Evolutionary conservation across 2,329 filamentous ascomycete genomes (phyloP).

Genomic region (Alternaria brassicae): DNA sequence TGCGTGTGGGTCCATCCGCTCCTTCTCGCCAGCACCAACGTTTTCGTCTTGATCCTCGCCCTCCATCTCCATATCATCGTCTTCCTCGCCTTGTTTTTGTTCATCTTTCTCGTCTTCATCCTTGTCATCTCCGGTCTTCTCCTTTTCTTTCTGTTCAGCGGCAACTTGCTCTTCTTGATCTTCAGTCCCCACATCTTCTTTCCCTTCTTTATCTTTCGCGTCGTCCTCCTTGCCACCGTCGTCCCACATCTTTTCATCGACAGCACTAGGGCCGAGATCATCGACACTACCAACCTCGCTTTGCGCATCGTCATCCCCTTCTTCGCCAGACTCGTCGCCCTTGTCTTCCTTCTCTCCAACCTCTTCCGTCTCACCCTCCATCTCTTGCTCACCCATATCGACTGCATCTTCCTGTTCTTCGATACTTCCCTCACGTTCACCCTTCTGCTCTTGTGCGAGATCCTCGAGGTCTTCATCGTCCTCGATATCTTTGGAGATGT

Average conservation of each 20-base stretch:
- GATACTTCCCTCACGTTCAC: conserved; percentile 67
- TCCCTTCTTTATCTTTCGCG: conserved; percentile 80
- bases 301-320: conserved; percentile 71
- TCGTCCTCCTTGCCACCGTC: conserved; percentile 79
- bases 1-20: conserved; percentile 75
- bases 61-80: conserved; percentile 59
- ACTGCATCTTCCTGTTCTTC: conserved; percentile 84
- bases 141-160: conserved; percentile 57
- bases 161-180: conserved; percentile 57
- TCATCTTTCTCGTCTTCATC: conserved; percentile 67
- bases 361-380: conserved; percentile 84
- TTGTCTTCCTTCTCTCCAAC: conserved; percentile 61
- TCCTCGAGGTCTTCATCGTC: conserved; percentile 94
- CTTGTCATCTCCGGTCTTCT: conserved; percentile 63
- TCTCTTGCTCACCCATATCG: conserved; percentile 90
- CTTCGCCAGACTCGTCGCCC: conserved; percentile 60
- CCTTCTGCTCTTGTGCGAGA: conserved; percentile 81
- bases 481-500: conserved; percentile 96
- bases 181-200: conserved; percentile 61
- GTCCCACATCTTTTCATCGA: conserved; percentile 99
- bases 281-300: conserved; percentile 92
- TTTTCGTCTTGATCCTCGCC: conserved; percentile 68
- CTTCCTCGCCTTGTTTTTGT: conserved; percentile 67
- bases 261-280: conserved; percentile 84
- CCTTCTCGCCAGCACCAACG: conserved; percentile 70